Percentiles rank a stretch among this genome's conserved stretches.
Conservation (phyloP, 768 basidiomycete genomes). For the Tylopilus intermedius region DNA sequence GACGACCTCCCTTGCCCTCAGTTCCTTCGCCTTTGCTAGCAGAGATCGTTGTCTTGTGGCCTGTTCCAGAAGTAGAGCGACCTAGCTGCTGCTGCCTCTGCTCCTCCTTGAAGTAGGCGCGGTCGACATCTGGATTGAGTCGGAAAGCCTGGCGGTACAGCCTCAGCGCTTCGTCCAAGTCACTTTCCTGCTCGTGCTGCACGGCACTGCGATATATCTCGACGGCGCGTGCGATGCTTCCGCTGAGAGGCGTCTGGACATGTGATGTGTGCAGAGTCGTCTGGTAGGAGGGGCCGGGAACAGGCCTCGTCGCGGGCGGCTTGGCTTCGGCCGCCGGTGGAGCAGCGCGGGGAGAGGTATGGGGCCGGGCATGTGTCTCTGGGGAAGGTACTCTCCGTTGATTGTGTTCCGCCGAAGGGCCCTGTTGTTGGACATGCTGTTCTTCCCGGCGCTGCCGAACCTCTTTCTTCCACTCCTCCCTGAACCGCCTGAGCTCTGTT, state of each 20-base stretch:
- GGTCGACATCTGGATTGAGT: conserved; percentile 71
- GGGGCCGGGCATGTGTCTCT: conserved; percentile 6
- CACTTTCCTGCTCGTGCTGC: conserved; percentile 64
- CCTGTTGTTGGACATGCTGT: conserved; percentile 8
- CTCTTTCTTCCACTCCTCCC: conserved; percentile 71
- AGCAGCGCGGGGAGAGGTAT: background rate
- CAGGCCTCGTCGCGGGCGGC: conserved; percentile 8
- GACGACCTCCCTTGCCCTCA: conserved; percentile 67
- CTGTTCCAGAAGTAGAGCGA: conserved; percentile 33
- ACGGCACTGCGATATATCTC: conserved; percentile 67
- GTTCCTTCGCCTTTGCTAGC: conserved; percentile 59
- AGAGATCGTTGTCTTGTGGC: conserved; percentile 70
- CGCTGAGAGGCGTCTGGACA: conserved; percentile 30
- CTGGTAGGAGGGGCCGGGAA: conserved; percentile 13
- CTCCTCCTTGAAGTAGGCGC: conserved; percentile 59
- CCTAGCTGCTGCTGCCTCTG: conserved; percentile 19
- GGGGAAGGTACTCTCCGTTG: conserved; percentile 2
- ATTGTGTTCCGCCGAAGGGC: background rate
- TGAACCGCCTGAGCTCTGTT: conserved; percentile 62
- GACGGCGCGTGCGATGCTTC: conserved; percentile 46
- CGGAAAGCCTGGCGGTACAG: conserved; percentile 81
- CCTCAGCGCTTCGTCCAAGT: conserved; percentile 68
- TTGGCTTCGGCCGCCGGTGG: conserved; percentile 4
- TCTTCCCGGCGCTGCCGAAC: conserved; percentile 36
- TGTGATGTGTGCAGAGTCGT: conserved; percentile 20